A percentile compares a stretch with the other conserved stretches of the same genome.
phyloP scores from a whole-genome alignment of 106 monocot species.

The Acanthochlamys bracteata region DNA sequence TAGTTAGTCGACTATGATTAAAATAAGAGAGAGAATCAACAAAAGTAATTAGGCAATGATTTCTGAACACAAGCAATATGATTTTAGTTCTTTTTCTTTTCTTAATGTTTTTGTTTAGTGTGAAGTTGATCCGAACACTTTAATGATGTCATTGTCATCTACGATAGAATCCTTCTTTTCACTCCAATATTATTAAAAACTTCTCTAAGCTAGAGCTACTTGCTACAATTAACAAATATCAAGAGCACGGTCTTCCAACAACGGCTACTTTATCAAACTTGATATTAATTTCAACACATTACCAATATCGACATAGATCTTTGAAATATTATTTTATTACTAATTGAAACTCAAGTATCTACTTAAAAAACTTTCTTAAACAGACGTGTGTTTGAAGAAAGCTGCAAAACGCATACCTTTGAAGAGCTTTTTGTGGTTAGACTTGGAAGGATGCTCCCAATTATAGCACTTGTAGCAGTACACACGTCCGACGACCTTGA shows the following conservation, averaged over 20 bases:
- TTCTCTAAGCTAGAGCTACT: no score
- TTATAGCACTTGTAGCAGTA: slow-evolving; percentile 10
- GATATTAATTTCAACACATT: no score
- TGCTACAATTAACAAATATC: no score
- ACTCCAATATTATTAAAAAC: no score
- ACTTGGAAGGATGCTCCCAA: not conserved
- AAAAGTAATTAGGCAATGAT: not conserved
- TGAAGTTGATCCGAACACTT: no score
- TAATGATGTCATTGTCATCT: no score
- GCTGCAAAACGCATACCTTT: slow-evolving; percentile 3
- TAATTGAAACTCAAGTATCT: not conserved
- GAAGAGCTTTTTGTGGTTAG: not conserved
- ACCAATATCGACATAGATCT: not conserved
- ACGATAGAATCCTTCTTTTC: no score
- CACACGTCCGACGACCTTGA: slow-evolving; percentile 3
- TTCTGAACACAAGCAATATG: not conserved
- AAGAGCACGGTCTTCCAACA: no score
- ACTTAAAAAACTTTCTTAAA: not conserved
- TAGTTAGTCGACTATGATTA: not conserved
- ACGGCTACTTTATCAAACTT: no score
- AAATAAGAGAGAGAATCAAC: not conserved
- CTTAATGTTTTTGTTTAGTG: no score
- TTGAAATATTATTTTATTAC: not conserved
- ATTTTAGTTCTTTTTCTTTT: no score
- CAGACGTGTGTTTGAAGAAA: not conserved